Base-by-base conservation (phyloP, 2,329 filamentous ascomycete genomes). In the Aspergillus melleus region DNA sequence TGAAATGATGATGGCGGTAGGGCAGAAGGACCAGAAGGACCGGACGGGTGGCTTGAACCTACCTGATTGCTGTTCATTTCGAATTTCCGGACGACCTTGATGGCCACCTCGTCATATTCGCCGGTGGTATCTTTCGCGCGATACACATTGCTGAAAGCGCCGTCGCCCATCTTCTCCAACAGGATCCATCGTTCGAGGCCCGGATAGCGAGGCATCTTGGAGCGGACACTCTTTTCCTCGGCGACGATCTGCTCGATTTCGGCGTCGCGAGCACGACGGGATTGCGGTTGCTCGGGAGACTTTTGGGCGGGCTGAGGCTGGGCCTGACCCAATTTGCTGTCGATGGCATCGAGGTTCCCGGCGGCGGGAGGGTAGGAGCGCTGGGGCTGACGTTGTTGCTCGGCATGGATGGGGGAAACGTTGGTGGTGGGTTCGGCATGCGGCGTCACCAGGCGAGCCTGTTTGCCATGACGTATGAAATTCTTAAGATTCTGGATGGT, bases 31-130 rank as follows among this genome's bases (percentile, higher is more conserved):
- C 6, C 26, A 29, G 26, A 29, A 39, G 16, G 36, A 42, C 14
- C 14, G 36, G 6, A 42, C 14, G 36, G 36, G 36, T 42, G 36
- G 36, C 36, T 42, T 42, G 36, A 42, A 70, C 89, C 92, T 86
- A 99, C 95, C 92, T 98, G 95, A 83, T 90, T 92, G 67, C 89
- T 93, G 80, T 96, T 98, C 91, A 99, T 97, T 80, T 99, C 95
- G 76, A 92, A 98, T 80, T 98, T 98, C 73, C 95, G 90, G 65
- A 99, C 95, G 54, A 99, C 95, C 79, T 99, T 99, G 84, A 99
- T 98, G 68, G 94, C 95, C 36, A 95, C 92, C 74, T 98, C 89
- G 66, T 86, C 87, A 64, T 86, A 85, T 63, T 88, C 82, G 46
- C 90, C 90, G 6, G 87, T 84, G 50, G 77, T 83, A 75, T 99